A percentile compares a stretch with the other conserved stretches of the same genome.
phyloP scores from a whole-genome alignment of 192 early-diverging fungal species.

The Dissophora globulifera region DNA sequence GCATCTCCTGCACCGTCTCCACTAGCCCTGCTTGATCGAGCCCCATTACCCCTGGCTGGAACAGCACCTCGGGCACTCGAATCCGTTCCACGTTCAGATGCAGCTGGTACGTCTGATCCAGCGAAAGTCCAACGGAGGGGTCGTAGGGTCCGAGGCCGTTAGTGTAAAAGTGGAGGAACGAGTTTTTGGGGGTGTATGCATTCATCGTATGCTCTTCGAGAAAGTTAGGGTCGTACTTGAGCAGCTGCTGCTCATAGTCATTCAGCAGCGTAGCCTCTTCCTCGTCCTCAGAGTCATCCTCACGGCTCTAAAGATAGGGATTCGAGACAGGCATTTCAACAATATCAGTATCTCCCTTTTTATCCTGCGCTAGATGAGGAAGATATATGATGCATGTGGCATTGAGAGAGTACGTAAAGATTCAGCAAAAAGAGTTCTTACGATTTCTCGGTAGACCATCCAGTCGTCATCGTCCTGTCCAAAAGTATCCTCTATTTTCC shows the following conservation, averaged over 20 bases:
- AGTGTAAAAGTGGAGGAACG: slow-evolving; percentile 78
- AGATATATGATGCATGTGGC: not conserved
- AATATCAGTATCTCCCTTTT: too few relatives aligned
- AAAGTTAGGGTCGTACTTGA: slow-evolving; percentile 80
- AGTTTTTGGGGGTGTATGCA: slow-evolving; percentile 70
- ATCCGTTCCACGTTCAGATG: slow-evolving; percentile 93
- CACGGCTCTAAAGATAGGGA: slow-evolving; percentile 68
- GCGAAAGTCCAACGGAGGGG: slow-evolving; percentile 60
- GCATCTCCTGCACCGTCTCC: slow-evolving; percentile 76
- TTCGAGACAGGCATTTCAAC: too few relatives aligned
- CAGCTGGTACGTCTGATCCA: slow-evolving; percentile 79
- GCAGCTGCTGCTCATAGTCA: slow-evolving; percentile 76
- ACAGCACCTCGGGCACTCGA: slow-evolving; percentile 89
- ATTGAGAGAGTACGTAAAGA: not conserved
- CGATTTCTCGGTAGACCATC: slow-evolving; percentile 91
- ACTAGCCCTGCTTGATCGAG: slow-evolving; percentile 90
- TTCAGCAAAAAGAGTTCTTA: slow-evolving; percentile 50
- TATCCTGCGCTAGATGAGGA: not conserved
- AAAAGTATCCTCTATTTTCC: slow-evolving; percentile 85
- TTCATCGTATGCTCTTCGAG: slow-evolving; percentile 77
- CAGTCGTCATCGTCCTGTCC: slow-evolving; percentile 95
- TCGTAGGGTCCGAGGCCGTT: slow-evolving; percentile 71
- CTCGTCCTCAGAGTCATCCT: slow-evolving; percentile 85
- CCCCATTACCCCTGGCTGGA: slow-evolving; percentile 87
- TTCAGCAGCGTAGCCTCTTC: slow-evolving; percentile 75